phyloP scores from a whole-genome alignment of 257 asterid species.

The Salvia splendens region DNA sequence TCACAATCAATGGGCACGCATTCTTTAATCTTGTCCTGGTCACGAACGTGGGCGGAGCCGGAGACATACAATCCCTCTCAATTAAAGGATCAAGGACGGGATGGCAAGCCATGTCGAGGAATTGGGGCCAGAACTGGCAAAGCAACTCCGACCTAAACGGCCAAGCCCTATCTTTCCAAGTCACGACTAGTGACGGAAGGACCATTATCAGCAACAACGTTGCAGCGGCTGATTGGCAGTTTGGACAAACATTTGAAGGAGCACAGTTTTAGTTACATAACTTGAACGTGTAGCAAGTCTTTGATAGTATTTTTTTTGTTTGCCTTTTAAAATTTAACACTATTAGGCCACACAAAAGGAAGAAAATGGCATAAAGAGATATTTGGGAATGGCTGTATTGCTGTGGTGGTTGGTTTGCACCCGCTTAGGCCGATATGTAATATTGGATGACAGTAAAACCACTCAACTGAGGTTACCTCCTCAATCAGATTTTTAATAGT shows the following conservation, averaged over 20 bases:
- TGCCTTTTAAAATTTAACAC: neutral
- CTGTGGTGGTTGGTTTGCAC: conserved; percentile 76
- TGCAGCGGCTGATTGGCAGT: conserved; percentile 69
- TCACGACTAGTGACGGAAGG: conserved; percentile 84
- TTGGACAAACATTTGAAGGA: conserved; percentile 81
- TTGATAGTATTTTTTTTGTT: neutral
- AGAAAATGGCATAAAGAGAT: conserved; percentile 28
- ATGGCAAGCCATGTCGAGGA: conserved; percentile 88
- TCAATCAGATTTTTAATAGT: no score
- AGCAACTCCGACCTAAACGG: conserved; percentile 73
- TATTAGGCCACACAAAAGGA: neutral
- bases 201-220: conserved; percentile 59
- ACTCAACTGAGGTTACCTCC: no score
- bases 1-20: conserved; percentile 83
- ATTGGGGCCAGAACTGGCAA: conserved; percentile 99
- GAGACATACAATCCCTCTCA: conserved; percentile 74
- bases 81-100: conserved; percentile 77
- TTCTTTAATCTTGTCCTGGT: conserved; percentile 83
- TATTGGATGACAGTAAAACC: no score
- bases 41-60: conserved; percentile 89
- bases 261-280: conserved; percentile 52
- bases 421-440: conserved; percentile 59
- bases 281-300: neutral
- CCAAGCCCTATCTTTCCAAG: conserved; percentile 73
- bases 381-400: conserved; percentile 47